Evolutionary conservation across 169 alveolate species (phyloP).

Genomic region (Cryptosporidium baileyi): DNA sequence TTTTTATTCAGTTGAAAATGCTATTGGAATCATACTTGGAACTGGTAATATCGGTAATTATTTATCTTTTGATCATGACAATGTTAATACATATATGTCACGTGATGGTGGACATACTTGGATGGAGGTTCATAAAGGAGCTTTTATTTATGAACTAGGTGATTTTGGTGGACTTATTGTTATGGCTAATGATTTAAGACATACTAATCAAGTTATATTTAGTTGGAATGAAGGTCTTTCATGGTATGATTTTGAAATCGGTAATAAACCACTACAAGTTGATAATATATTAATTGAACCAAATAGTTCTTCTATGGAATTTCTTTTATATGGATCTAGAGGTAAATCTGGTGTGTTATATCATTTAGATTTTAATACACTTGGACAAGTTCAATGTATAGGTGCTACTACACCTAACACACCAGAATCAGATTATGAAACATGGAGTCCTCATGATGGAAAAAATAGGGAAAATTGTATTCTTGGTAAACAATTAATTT

Average conservation of each 20-base stretch:
- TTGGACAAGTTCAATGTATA: conserved; percentile 93
- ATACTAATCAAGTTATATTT: conserved; percentile 87
- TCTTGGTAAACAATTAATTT: conserved; percentile 90
- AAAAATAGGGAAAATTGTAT: conserved; percentile 81
- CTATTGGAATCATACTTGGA: conserved; percentile 96
- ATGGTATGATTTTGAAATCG: conserved; percentile 93
- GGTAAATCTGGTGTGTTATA: conserved; percentile 90
- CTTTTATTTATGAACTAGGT: conserved; percentile 96
- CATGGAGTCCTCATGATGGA: conserved; percentile 87
- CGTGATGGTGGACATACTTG: conserved; percentile 98
- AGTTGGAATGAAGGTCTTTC: conserved; percentile 96
- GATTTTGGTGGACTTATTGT: conserved; percentile 99
- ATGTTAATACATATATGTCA: conserved; percentile 93
- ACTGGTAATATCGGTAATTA: conserved; percentile 94
- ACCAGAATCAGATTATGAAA: conserved; percentile 93
- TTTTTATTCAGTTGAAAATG: conserved; percentile 93
- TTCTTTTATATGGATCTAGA: conserved; percentile 93
- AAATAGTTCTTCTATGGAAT: conserved; percentile 89
- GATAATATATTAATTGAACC: conserved; percentile 96
- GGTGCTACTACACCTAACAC: conserved; percentile 94
- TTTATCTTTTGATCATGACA: conserved; percentile 82
- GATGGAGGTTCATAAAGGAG: conserved; percentile 96
- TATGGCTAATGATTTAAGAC: conserved; percentile 92
- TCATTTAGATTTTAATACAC: conserved; percentile 92
- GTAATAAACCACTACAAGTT: conserved; percentile 87